These are phyloP conservation scores for Niebla homalea DNA, from an alignment of 495 filamentous ascomycete genomes.

Conservation along the genomic window DNA sequence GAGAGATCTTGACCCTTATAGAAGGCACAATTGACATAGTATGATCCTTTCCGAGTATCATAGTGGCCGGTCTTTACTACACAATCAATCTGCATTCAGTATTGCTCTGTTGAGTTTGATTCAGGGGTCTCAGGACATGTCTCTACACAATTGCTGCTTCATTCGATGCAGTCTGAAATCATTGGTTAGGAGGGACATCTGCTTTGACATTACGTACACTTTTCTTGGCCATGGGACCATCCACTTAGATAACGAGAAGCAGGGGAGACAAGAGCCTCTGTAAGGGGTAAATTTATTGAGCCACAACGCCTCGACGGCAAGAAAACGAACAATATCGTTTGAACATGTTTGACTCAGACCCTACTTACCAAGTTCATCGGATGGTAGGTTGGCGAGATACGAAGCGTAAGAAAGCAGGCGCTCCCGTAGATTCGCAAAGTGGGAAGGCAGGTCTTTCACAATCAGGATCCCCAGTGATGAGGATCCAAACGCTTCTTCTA, in stretches of 20 bases:
- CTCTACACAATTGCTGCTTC: too few species aligned
- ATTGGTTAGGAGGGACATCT: too few species aligned
- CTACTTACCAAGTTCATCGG: slow-evolving; percentile 53
- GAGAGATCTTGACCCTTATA: slow-evolving; percentile 55
- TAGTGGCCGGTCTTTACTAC: slow-evolving; percentile 80
- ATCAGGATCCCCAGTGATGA: slow-evolving; percentile 85
- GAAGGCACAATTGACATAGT: slow-evolving; percentile 93
- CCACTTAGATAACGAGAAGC: slow-evolving; percentile 46
- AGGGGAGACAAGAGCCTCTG: slow-evolving; percentile 33
- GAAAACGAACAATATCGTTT: not conserved
- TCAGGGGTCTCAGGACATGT: too few species aligned
- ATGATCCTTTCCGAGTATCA: slow-evolving; percentile 90
- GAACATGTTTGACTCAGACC: not conserved
- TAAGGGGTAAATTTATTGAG: not conserved
- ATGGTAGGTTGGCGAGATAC: slow-evolving; percentile 71
- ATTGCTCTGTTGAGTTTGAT: slow-evolving; percentile 46
- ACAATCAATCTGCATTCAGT: slow-evolving; percentile 63
- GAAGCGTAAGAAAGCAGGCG: slow-evolving; percentile 75
- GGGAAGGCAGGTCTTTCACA: slow-evolving; percentile 64
- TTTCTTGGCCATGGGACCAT: slow-evolving; percentile 66
- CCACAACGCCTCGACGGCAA: not conserved
- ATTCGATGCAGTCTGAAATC: too few species aligned
- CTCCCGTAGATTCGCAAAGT: slow-evolving; percentile 55
- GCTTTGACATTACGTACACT: too few species aligned
- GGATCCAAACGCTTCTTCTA: slow-evolving; percentile 83